These are phyloP conservation scores for Ophiostoma novo-ulmi DNA, from an alignment of 2,329 filamentous ascomycete species.

Conservation along the genomic window DNA sequence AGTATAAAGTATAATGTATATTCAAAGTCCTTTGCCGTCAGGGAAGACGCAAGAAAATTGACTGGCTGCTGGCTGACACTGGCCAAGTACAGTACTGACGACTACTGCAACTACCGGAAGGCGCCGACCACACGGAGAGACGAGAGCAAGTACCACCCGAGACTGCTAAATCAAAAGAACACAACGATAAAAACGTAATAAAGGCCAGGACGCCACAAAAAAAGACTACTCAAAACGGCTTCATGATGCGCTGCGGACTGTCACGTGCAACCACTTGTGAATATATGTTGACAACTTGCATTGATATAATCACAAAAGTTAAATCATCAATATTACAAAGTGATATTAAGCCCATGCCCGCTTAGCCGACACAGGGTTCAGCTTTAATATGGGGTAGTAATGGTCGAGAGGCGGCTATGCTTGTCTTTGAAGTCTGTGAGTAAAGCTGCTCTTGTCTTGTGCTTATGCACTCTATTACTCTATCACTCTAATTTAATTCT, in stretches of 20 bases:
- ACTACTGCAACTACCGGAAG: conserved; percentile 4
- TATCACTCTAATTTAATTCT: neutral
- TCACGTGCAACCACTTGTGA: neutral
- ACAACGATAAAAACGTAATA: neutral
- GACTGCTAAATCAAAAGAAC: neutral
- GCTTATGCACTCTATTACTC: too few relatives aligned
- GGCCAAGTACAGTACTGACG: neutral
- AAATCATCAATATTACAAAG: neutral
- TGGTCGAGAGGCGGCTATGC: neutral
- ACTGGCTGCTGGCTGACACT: neutral
- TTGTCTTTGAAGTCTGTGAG: neutral
- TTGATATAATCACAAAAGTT: neutral
- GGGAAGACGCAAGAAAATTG: neutral
- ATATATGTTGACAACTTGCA: neutral
- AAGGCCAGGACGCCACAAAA: neutral
- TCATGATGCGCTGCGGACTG: neutral
- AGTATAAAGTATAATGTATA: neutral
- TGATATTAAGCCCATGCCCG: neutral
- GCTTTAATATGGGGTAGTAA: neutral
- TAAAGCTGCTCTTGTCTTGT: neutral
- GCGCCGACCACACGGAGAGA: conserved; percentile 5
- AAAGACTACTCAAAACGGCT: neutral
- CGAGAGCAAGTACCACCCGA: neutral
- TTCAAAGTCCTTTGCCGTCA: too few relatives aligned
- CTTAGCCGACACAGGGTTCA: neutral